Evolutionary conservation across 768 basidiomycete genomes (phyloP).

Genomic region (Royoungia palumana): DNA sequence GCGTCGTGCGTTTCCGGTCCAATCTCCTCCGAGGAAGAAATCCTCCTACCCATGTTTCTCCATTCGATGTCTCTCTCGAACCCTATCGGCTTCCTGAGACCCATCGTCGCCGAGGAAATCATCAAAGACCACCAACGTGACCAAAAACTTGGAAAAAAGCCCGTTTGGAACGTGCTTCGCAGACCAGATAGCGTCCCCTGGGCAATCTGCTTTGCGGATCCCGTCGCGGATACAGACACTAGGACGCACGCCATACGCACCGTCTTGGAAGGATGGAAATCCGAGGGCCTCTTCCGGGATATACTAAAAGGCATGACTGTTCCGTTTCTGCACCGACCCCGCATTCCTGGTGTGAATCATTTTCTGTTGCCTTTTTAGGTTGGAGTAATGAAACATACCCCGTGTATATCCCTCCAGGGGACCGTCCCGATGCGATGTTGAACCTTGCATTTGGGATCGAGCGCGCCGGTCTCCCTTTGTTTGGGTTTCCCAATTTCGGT

Average conservation of each 20-base stretch:
- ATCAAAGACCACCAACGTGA: constrained; percentile 3
- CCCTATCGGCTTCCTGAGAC: constrained; percentile 21
- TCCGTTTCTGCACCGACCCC: background rate
- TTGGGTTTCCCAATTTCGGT: constrained; percentile 44
- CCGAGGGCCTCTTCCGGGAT: constrained; percentile 15
- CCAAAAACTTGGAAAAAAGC: background rate
- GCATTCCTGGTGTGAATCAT: background rate
- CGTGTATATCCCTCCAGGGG: constrained; percentile 19
- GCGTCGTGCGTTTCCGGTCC: constrained; percentile 18
- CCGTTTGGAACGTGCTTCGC: constrained; percentile 20
- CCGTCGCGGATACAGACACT: constrained; percentile 10
- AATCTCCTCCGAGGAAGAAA: constrained; percentile 12
- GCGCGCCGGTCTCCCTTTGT: constrained; percentile 43
- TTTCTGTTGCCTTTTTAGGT: constrained; percentile 7
- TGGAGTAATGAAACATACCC: constrained; percentile 27
- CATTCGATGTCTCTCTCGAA: constrained; percentile 3
- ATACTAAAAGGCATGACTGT: constrained; percentile 16
- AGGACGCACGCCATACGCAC: constrained; percentile 14
- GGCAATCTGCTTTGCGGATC: constrained; percentile 21
- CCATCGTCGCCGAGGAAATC: constrained; percentile 11
- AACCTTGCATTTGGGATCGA: constrained; percentile 39
- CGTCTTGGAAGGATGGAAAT: constrained; percentile 16
- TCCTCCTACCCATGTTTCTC: constrained; percentile 21
- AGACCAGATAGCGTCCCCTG: constrained; percentile 13
- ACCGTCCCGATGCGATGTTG: background rate